phyloP scores from a whole-genome alignment of 2,329 filamentous ascomycete genomes.

The Xylariaceae sp. region DNA sequence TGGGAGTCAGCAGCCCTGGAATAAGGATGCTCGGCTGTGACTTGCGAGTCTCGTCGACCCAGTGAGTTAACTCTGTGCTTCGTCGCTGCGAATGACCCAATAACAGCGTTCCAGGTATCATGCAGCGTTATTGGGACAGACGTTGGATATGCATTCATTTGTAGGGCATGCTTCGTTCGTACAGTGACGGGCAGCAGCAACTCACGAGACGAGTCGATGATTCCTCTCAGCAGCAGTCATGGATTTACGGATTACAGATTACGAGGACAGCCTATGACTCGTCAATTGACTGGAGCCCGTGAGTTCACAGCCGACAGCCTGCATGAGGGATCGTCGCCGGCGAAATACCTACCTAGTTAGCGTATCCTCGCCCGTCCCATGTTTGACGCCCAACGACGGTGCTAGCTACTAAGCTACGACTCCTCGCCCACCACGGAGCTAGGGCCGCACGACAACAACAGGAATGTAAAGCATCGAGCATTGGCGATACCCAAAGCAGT shows the following conservation, averaged over 20 bases:
- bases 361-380: slow-evolving; percentile 12
- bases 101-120: slow-evolving; percentile 15
- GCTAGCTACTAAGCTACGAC: neutral
- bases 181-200: neutral
- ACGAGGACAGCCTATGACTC: slow-evolving; percentile 12
- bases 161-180: neutral
- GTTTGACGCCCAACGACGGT: slow-evolving; percentile 29
- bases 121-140: slow-evolving; percentile 4
- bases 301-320: slow-evolving; percentile 9
- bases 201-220: neutral
- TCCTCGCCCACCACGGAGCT: slow-evolving; percentile 5
- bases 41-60: neutral
- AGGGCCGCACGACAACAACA: slow-evolving; percentile 3
- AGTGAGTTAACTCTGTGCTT: neutral
- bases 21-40: neutral
- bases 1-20: neutral
- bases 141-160: slow-evolving; percentile 3
- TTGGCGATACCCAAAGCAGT: slow-evolving; percentile 23
- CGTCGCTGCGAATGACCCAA: slow-evolving; percentile 5
- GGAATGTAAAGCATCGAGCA: slow-evolving; percentile 14
- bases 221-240: neutral
- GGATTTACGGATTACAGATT: too few species aligned
- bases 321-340: slow-evolving; percentile 12
- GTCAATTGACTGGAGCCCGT: slow-evolving; percentile 16
- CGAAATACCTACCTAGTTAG: slow-evolving; percentile 1